Evolutionary conservation across 2,329 filamentous ascomycete species (phyloP).

Genomic region (Epichloe uncinata): DNA sequence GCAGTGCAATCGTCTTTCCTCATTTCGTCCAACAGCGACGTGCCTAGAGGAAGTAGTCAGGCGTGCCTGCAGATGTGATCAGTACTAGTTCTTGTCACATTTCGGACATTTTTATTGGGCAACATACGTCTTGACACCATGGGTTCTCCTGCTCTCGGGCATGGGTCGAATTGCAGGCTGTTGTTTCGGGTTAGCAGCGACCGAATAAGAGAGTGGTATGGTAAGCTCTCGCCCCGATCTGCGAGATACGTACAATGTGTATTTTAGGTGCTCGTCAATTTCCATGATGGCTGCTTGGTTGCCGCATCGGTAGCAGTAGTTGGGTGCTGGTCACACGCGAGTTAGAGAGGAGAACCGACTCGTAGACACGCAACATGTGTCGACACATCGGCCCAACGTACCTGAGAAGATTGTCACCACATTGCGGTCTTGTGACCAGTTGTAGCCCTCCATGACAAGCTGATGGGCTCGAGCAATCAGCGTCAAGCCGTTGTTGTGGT

Average conservation of each 20-base stretch:
- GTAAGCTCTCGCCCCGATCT: not conserved
- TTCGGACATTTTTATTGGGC: not conserved
- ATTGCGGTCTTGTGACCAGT: conserved; percentile 97
- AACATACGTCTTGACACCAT: conserved; percentile 86
- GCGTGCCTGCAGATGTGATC: too few relatives aligned
- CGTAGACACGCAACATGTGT: not conserved
- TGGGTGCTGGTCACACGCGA: conserved; percentile 43
- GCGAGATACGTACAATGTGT: conserved; percentile 72
- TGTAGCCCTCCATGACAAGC: conserved; percentile 98
- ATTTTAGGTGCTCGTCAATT: conserved; percentile 98
- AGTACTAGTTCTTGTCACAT: not conserved
- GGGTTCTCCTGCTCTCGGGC: conserved; percentile 90
- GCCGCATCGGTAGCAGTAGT: conserved; percentile 97
- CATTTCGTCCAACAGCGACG: not conserved
- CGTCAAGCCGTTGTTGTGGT: conserved; percentile 96
- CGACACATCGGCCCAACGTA: conserved; percentile 26
- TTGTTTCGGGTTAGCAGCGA: conserved; percentile 17
- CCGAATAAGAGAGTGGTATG: not conserved
- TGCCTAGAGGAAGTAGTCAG: conserved; percentile 85
- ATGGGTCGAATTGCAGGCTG: conserved; percentile 98
- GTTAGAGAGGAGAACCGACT: not conserved
- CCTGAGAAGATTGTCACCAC: conserved; percentile 98
- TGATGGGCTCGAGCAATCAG: conserved; percentile 94
- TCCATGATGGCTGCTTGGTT: conserved; percentile 99
- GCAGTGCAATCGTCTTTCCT: conserved; percentile 2